Conservation (phyloP, 495 filamentous ascomycete genomes). For the Talaromyces borbonicus region DNA sequence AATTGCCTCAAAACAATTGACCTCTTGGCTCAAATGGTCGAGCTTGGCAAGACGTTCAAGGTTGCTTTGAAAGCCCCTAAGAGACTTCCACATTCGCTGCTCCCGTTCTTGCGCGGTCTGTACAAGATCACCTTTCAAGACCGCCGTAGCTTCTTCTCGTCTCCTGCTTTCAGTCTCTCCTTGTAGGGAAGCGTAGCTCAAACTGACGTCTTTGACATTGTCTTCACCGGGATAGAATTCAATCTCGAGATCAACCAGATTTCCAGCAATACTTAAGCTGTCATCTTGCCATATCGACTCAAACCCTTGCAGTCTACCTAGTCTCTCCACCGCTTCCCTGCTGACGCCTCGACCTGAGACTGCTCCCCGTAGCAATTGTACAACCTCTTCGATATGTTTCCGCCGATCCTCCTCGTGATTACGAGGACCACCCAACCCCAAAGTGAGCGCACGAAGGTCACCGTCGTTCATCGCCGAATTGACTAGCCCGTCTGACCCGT, state of each 20-base stretch:
- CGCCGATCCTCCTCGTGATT: conserved; percentile 44
- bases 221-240: conserved; percentile 36
- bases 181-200: conserved; percentile 37
- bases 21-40: conserved; percentile 70
- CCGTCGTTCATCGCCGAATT: conserved; percentile 32
- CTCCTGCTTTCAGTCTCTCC: conserved; percentile 28
- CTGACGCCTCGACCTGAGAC: conserved; percentile 51
- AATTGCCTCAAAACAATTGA: conserved; percentile 85
- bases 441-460: conserved; percentile 33
- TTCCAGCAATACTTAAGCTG: conserved; percentile 63
- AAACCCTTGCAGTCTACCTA: conserved; percentile 62
- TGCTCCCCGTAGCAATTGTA: conserved; percentile 29
- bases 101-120: conserved; percentile 29
- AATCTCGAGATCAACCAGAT: conserved; percentile 43
- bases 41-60: conserved; percentile 66
- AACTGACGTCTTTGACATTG: conserved; percentile 34
- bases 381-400: conserved; percentile 40
- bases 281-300: conserved; percentile 64
- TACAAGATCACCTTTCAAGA: conserved; percentile 42
- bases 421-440: conserved; percentile 32
- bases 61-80: conserved; percentile 69
- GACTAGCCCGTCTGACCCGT: conserved; percentile 30
- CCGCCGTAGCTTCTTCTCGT: conserved; percentile 36
- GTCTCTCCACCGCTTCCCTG: conserved; percentile 68
- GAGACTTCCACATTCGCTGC: conserved; percentile 40